phyloP scores from a whole-genome alignment of 495 filamentous ascomycete species.

The Penicillium flavigenum region DNA sequence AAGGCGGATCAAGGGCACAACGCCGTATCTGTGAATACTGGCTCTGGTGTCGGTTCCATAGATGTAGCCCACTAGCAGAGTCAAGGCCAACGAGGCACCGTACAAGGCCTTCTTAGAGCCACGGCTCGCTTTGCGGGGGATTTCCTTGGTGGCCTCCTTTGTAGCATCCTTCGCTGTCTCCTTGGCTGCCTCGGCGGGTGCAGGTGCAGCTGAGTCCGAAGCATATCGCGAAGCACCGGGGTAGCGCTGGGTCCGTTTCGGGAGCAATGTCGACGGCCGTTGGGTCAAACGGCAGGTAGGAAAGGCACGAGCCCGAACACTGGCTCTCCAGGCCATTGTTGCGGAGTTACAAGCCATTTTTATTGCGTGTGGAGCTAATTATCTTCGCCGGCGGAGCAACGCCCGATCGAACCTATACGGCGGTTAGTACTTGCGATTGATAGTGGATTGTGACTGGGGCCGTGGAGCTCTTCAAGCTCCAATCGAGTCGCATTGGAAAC shows the following conservation, averaged over 20 bases:
- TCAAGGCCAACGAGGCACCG: slow-evolving; percentile 54
- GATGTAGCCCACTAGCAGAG: slow-evolving; percentile 58
- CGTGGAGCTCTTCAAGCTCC: background rate
- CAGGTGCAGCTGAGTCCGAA: slow-evolving; percentile 28
- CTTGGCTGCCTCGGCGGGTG: slow-evolving; percentile 14
- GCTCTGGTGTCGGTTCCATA: slow-evolving; percentile 92
- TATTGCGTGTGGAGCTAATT: slow-evolving; percentile 17
- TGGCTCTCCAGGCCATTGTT: slow-evolving; percentile 32
- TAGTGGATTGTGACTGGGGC: background rate
- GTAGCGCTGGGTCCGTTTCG: slow-evolving; percentile 18
- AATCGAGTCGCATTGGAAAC: background rate
- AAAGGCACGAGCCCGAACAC: slow-evolving; percentile 32
- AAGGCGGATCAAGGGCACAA: slow-evolving; percentile 68
- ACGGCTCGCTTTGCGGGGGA: slow-evolving; percentile 37
- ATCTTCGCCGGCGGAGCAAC: slow-evolving; percentile 20
- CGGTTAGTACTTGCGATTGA: slow-evolving; percentile 15
- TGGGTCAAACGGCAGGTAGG: slow-evolving; percentile 26
- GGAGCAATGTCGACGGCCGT: slow-evolving; percentile 24
- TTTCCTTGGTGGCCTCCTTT: slow-evolving; percentile 26
- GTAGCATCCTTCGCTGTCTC: slow-evolving; percentile 15
- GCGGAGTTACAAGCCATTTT: slow-evolving; percentile 31
- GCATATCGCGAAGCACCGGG: slow-evolving; percentile 30
- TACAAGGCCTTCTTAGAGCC: slow-evolving; percentile 49
- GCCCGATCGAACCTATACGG: slow-evolving; percentile 23
- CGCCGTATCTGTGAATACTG: slow-evolving; percentile 75